phyloP scores from a whole-genome alignment of 805 yeast species.

The Barnettozyma botsteinii region DNA sequence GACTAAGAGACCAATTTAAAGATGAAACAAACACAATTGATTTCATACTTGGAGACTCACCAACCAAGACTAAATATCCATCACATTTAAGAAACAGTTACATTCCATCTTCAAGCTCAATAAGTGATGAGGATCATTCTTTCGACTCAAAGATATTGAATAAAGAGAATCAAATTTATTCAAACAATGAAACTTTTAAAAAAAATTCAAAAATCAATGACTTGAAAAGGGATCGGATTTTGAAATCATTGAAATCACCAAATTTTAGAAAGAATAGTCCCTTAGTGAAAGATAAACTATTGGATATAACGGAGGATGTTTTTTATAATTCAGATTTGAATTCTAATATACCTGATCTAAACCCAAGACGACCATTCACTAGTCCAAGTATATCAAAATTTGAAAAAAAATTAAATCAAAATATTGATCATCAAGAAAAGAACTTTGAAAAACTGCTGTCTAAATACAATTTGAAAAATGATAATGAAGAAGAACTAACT shows the following conservation, averaged over 20 bases:
- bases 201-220: constrained; percentile 10
- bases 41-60: constrained; percentile 10
- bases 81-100: constrained; percentile 12
- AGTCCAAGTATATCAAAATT: no score
- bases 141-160: constrained; percentile 14
- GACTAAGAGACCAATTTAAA: no score
- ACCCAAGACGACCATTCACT: constrained; percentile 8
- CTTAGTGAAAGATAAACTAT: not conserved
- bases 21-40: constrained; percentile 6
- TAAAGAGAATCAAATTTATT: constrained; percentile 13
- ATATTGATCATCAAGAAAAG: not conserved
- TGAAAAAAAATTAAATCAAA: no score
- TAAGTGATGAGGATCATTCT: not conserved
- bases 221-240: constrained; percentile 17
- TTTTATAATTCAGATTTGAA: not conserved
- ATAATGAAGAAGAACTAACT: not conserved
- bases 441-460: not conserved
- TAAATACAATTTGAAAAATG: not conserved
- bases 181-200: constrained; percentile 12
- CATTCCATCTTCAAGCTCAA: constrained; percentile 1
- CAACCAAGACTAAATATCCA: constrained; percentile 8
- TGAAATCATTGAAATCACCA: constrained; percentile 5
- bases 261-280: no score
- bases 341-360: constrained; percentile 3
- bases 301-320: not conserved